Evolutionary conservation across 495 filamentous ascomycete genomes (phyloP).

Genomic region (Talaromyces proteolyticus): DNA sequence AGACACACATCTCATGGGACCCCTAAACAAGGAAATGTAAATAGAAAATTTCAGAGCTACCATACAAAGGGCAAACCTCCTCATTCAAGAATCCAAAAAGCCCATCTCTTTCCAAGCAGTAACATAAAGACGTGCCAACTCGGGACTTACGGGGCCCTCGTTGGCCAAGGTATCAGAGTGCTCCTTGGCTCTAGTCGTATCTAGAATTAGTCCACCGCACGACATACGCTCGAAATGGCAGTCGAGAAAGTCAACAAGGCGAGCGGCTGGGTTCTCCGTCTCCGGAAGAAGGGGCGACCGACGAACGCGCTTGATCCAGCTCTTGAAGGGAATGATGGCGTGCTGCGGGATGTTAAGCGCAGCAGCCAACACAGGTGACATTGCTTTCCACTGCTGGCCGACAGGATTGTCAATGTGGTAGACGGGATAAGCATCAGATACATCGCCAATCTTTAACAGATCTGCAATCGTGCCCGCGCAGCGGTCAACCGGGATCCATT

Average conservation of each 20-base stretch:
- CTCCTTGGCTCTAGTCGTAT: slow-evolving; percentile 27
- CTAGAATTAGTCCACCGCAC: slow-evolving; percentile 46
- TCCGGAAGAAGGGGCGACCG: slow-evolving; percentile 13
- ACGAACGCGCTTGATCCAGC: slow-evolving; percentile 43
- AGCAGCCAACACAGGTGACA: slow-evolving; percentile 28
- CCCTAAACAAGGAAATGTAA: too few species aligned
- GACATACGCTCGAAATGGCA: slow-evolving; percentile 45
- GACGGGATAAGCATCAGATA: slow-evolving; percentile 22
- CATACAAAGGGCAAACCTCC: too few species aligned
- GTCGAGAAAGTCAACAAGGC: slow-evolving; percentile 43
- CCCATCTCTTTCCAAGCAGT: slow-evolving; percentile 33
- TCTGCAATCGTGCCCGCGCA: slow-evolving; percentile 28
- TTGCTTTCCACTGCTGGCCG: slow-evolving; percentile 33
- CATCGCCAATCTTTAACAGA: slow-evolving; percentile 10
- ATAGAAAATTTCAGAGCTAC: too few species aligned
- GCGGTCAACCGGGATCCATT: slow-evolving; percentile 37
- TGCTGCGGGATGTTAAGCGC: slow-evolving; percentile 25
- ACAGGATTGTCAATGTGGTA: slow-evolving; percentile 48
- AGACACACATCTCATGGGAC: too few species aligned
- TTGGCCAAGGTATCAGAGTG: slow-evolving; percentile 33
- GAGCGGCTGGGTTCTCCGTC: slow-evolving; percentile 39
- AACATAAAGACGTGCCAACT: slow-evolving; percentile 34
- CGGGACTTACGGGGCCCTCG: slow-evolving; percentile 29
- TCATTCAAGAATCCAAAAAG: slow-evolving; percentile 9
- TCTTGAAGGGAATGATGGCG: slow-evolving; percentile 35